Evolutionary conservation across 2,329 filamentous ascomycete species (phyloP), one percentile per base, ranked within the genome.

Genomic region (Pseudogymnoascus sp.): DNA sequence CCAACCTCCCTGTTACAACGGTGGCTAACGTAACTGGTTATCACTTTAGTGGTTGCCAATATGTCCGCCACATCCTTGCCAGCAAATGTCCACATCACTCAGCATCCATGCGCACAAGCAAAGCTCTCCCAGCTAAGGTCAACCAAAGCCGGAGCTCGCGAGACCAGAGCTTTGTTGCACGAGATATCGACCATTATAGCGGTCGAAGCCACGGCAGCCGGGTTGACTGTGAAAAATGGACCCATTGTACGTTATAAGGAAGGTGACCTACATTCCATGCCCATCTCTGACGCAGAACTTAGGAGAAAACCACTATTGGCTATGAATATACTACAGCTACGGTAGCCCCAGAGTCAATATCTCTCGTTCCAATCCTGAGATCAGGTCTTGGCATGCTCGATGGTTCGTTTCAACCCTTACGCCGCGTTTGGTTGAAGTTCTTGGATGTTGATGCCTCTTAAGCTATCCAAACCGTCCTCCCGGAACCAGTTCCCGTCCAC

Each of bases 331-430:
- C 84, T 13, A 86, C 85, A 0, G 82, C 84, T 38, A 80, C 80
- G 40, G 81, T 91, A 67, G 65, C 68, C 1, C 75, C 82, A 5
- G 88, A 90, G 0, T 83, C 82, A 64, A 84, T 97, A 69, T 93
- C 88, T 61, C 82, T 97, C 62, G 88, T 97, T 2, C 93, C 93
- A 38, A 96, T 97, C 75, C 84, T 97, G n/a, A 85, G 93, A 65
- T 96, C 91, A 3, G 93, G 93, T 26, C 81, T 97, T 42, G 90
- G 86, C 74, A 97, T 97, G 93, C 84, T 96, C 47, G 90, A 96
- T 72, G 89, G 88, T 89, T 70, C 21, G 74, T 73, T 33, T 14
- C 29, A 29, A 42, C 60, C 16, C n/a, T 21, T 21, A 37, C 42
- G 4, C 37, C 5, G 24, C 13, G 16, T 19, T 8, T 8, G 16